Conservation (phyloP, 306 rosid species). For the Castanea crenata region DNA sequence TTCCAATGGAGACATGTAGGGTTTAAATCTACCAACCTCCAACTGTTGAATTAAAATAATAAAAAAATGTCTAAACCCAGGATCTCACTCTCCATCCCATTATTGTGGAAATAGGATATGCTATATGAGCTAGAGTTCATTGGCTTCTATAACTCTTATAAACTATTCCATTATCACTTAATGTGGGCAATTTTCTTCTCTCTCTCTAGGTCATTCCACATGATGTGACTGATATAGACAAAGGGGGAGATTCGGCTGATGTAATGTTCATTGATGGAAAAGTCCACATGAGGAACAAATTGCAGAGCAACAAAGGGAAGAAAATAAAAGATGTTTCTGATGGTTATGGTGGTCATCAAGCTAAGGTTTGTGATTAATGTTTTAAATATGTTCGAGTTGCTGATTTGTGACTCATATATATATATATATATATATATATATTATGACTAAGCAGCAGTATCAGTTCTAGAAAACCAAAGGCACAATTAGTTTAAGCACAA, state of each 20-base stretch:
- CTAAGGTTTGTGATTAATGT: conserved; percentile 46
- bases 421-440: neutral
- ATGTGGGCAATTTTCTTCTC: neutral
- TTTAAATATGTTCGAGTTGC: conserved; percentile 14
- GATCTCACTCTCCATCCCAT: too few species aligned
- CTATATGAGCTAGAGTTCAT: neutral
- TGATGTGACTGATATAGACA: conserved; percentile 55
- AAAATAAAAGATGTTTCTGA: conserved; percentile 29
- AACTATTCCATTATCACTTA: neutral
- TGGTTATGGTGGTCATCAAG: conserved; percentile 36
- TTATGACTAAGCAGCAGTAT: too few species aligned
- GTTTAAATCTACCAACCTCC: too few species aligned
- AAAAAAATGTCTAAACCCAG: too few species aligned
- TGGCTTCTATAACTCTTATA: neutral
- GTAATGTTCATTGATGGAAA: conserved; percentile 40
- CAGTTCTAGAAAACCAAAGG: too few species aligned
- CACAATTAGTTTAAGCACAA: too few species aligned
- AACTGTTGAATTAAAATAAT: too few species aligned
- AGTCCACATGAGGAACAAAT: conserved; percentile 13
- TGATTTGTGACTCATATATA: conserved; percentile 11
- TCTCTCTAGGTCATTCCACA: conserved; percentile 35
- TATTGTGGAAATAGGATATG: too few species aligned
- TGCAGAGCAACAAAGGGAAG: conserved; percentile 50
- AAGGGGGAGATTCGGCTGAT: conserved; percentile 41
- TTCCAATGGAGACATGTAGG: too few species aligned